These are phyloP conservation scores for Phytophthora ramorum DNA, from an alignment of 352 stramenopile genomes.

Conservation along the genomic window DNA sequence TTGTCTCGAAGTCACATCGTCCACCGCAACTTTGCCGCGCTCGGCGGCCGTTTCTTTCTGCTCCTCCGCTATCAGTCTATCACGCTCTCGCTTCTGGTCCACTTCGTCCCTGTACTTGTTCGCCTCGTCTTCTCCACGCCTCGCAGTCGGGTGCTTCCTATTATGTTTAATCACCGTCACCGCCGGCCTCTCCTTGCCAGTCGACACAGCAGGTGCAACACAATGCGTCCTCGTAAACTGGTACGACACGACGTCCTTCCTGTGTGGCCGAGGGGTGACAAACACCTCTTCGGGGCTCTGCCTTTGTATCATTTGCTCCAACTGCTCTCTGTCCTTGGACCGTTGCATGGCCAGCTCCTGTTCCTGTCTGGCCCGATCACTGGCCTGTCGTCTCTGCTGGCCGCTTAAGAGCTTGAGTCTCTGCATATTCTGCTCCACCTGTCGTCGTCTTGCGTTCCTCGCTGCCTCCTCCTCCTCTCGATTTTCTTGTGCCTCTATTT, in stretches of 20 bases:
- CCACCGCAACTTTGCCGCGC: constrained; percentile 46
- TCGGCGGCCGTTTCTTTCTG: constrained; percentile 41
- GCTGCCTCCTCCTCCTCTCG: constrained; percentile 32
- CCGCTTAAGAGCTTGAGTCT: constrained; percentile 46
- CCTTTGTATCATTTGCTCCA: constrained; percentile 29
- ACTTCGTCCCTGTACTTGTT: constrained; percentile 48
- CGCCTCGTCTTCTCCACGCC: constrained; percentile 50
- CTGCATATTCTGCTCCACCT: constrained; percentile 56
- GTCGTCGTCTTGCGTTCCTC: constrained; percentile 35
- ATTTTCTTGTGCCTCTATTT: constrained; percentile 39
- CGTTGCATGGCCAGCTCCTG: constrained; percentile 41
- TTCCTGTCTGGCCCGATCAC: constrained; percentile 41
- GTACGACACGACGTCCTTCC: constrained; percentile 59
- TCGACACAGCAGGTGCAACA: constrained; percentile 6
- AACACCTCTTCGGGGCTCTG: constrained; percentile 52
- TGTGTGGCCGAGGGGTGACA: constrained; percentile 38
- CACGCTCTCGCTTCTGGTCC: constrained; percentile 46
- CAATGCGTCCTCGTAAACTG: constrained; percentile 65
- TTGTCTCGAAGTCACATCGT: constrained; percentile 38
- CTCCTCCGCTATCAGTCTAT: constrained; percentile 42
- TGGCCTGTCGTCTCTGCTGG: constrained; percentile 56
- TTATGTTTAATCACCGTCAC: constrained; percentile 73
- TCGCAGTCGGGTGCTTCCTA: constrained; percentile 35
- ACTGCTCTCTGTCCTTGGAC: constrained; percentile 35
- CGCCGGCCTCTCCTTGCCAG: constrained; percentile 12